Percentiles rank a stretch among this genome's conserved stretches.
Conservation (phyloP, 1,284 basidiomycete genomes). For the Exobasidium cylindrosporum region DNA sequence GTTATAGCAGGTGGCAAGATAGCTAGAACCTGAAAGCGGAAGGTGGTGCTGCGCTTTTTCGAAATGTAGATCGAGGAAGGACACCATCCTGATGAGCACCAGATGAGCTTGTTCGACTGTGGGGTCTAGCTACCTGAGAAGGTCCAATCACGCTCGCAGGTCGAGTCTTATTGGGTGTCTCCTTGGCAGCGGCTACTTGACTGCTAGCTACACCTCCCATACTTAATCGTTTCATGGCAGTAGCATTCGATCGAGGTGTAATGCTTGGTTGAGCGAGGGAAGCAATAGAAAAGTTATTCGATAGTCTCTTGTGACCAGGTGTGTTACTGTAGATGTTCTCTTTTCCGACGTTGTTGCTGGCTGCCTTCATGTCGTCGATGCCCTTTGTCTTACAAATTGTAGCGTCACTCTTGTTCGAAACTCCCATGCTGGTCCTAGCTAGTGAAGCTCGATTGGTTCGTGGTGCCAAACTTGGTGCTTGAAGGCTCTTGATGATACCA, state of each 20-base stretch:
- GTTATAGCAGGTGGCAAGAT: neutral
- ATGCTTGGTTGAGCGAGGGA: constrained; percentile 27
- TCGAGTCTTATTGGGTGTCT: neutral
- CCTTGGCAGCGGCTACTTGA: neutral
- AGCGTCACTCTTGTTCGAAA: neutral
- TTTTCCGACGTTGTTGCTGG: constrained; percentile 20
- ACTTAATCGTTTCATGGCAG: constrained; percentile 12
- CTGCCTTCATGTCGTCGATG: constrained; percentile 12
- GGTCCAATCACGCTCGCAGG: neutral
- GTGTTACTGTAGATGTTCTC: constrained; percentile 11
- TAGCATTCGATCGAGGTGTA: constrained; percentile 24
- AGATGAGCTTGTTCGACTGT: neutral
- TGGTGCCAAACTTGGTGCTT: constrained; percentile 16
- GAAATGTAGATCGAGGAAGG: neutral
- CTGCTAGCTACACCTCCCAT: constrained; percentile 8
- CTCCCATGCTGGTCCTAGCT: constrained; percentile 6
- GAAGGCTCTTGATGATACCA: constrained; percentile 13
- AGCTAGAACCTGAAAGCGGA: neutral
- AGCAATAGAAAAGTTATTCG: constrained; percentile 19
- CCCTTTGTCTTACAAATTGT: neutral
- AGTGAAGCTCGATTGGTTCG: constrained; percentile 11
- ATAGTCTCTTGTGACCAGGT: constrained; percentile 36
- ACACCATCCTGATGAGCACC: neutral
- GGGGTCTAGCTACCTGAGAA: neutral
- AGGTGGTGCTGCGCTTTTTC: constrained; percentile 2